Evolutionary conservation across 352 stramenopile genomes (phyloP).

Genomic region (Halophytophthora polymorphica): DNA sequence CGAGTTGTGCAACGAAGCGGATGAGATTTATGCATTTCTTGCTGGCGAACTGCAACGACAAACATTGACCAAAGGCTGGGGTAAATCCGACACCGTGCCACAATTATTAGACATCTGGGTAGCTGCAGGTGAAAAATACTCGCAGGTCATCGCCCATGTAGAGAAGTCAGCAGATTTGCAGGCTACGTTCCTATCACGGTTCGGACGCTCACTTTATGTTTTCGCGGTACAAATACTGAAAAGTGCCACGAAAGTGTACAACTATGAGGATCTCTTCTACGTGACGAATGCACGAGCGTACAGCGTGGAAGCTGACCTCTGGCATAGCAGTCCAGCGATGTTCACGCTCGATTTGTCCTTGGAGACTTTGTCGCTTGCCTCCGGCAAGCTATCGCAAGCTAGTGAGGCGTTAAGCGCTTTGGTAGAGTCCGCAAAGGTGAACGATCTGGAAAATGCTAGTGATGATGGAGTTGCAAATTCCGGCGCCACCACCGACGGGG

Average conservation of each 20-base stretch:
- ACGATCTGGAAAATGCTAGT: constrained; percentile 7
- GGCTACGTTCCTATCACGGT: constrained; percentile 39
- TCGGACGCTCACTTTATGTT: constrained; percentile 56
- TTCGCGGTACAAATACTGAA: constrained; percentile 63
- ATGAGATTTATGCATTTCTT: constrained; percentile 64
- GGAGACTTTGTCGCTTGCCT: constrained; percentile 62
- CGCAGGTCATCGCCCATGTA: constrained; percentile 43
- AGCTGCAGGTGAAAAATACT: constrained; percentile 64
- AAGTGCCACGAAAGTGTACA: constrained; percentile 53
- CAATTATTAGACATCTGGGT: constrained; percentile 72
- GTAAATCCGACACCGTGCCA: constrained; percentile 33
- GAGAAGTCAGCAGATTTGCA: constrained; percentile 23
- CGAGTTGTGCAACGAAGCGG: constrained; percentile 41
- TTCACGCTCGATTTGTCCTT: constrained; percentile 53
- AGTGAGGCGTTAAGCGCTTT: constrained; percentile 25
- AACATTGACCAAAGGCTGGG: constrained; percentile 23
- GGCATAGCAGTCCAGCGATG: constrained; percentile 22
- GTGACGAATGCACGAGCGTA: constrained; percentile 59
- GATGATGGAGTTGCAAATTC: constrained; percentile 12
- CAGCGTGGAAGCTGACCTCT: constrained; percentile 30
- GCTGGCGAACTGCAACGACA: constrained; percentile 39
- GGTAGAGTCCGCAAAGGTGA: constrained; percentile 6
- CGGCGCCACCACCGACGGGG: constrained; percentile 10
- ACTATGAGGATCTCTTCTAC: constrained; percentile 56
- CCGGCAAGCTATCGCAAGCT: constrained; percentile 46